Percentiles rank a stretch among this genome's conserved stretches.
Evolutionary conservation across 768 basidiomycete species (phyloP).

Genomic region (Agrocybe praecox): DNA sequence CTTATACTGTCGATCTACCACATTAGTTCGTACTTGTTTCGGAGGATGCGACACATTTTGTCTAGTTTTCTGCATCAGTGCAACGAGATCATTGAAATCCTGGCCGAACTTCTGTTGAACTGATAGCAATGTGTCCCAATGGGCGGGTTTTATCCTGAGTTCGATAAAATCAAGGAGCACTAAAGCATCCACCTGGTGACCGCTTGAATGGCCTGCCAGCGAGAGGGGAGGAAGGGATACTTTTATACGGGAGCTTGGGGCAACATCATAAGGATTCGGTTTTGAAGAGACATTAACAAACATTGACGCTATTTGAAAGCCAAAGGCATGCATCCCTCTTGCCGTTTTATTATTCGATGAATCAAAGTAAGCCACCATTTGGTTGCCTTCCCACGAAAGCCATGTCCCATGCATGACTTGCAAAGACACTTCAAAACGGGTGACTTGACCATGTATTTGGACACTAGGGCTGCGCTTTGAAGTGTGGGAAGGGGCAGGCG

Average conservation of each 20-base stretch:
- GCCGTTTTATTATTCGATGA: conserved; percentile 34
- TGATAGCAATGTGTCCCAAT: conserved; percentile 81
- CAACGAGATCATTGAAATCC: conserved; percentile 82
- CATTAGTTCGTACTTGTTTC: conserved; percentile 8
- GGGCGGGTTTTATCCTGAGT: conserved; percentile 75
- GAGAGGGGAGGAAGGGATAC: conserved; percentile 68
- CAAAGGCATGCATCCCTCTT: conserved; percentile 50
- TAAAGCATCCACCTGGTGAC: conserved; percentile 49
- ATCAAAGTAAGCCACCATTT: conserved; percentile 49
- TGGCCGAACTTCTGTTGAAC: conserved; percentile 91
- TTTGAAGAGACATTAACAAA: conserved; percentile 59
- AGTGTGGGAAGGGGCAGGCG: conserved; percentile 30
- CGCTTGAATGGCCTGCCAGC: conserved; percentile 60
- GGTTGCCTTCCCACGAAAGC: conserved; percentile 72
- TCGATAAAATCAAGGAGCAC: conserved; percentile 70
- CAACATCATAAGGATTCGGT: conserved; percentile 35
- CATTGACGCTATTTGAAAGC: conserved; percentile 66
- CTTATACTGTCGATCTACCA: conserved; percentile 35
- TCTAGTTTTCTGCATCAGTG: conserved; percentile 65
- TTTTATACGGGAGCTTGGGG: conserved; percentile 54
- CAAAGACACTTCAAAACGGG: conserved; percentile 58
- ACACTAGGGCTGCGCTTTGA: conserved; percentile 31
- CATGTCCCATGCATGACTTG: conserved; percentile 91
- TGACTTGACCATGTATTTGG: conserved; percentile 56
- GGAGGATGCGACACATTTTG: conserved; percentile 21